A percentile compares a stretch with the other conserved stretches of the same genome.
Conservation (phyloP, 345 rosid genomes). For the Camelina sativa region DNA sequence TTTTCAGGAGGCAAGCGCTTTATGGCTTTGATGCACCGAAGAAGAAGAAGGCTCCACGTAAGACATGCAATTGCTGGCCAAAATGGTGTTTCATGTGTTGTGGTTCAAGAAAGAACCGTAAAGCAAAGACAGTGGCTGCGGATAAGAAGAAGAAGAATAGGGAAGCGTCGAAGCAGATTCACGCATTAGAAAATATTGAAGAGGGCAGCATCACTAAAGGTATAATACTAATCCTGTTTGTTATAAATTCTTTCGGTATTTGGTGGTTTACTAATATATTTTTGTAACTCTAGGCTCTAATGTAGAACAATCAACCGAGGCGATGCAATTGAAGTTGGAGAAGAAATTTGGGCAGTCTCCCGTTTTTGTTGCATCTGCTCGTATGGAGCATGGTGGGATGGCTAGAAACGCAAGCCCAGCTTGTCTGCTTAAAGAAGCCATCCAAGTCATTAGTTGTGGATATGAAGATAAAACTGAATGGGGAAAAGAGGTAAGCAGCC, state of each 20-base stretch:
- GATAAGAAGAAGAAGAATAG: conserved; percentile 74
- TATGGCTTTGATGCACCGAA: conserved; percentile 91
- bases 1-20: conserved; percentile 93
- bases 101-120: conserved; percentile 79
- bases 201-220: conserved; percentile 51
- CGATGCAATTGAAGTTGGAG: conserved; percentile 74
- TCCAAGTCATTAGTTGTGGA: conserved; percentile 98
- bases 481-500: conserved; percentile 92
- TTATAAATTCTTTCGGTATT: not conserved
- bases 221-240: conserved; percentile 29
- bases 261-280: conserved; percentile 45
- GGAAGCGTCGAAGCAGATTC: conserved; percentile 95
- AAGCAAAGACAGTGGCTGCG: conserved; percentile 58
- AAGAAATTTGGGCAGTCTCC: conserved; percentile 98
- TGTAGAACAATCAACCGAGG: conserved; percentile 61
- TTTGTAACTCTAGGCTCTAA: conserved; percentile 45
- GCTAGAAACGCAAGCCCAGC: conserved; percentile 78
- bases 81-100: conserved; percentile 86
- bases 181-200: conserved; percentile 96
- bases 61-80: conserved; percentile 98
- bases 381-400: conserved; percentile 80
- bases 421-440: conserved; percentile 87
- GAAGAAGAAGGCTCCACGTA: conserved; percentile 86
- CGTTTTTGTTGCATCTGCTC: conserved; percentile 80
- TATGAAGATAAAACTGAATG: conserved; percentile 99